A percentile compares a stretch with the other conserved stretches of the same genome.
These are phyloP conservation scores for Alternaria arborescens DNA, from an alignment of 2,329 filamentous ascomycete genomes.

Conservation along the genomic window DNA sequence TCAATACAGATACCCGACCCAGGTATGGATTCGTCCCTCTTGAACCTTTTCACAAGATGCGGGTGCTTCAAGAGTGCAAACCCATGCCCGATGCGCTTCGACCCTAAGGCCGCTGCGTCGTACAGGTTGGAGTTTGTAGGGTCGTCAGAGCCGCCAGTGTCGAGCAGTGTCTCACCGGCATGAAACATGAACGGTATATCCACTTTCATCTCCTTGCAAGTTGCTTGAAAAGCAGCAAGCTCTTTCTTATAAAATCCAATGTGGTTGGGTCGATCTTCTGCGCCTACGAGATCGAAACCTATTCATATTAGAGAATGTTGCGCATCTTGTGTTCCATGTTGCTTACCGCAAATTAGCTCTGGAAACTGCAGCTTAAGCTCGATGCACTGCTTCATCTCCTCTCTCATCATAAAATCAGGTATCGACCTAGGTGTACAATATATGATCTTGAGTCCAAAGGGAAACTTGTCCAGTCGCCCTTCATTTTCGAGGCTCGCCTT, in stretches of 20 bases:
- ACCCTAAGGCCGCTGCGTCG: constrained; percentile 71
- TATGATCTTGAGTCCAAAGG: constrained; percentile 72
- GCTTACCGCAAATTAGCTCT: constrained; percentile 69
- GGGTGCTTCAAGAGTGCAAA: constrained; percentile 72
- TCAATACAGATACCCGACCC: constrained; percentile 69
- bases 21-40: constrained; percentile 25
- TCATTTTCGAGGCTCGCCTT: constrained; percentile 44
- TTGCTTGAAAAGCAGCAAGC: constrained; percentile 64
- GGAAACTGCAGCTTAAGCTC: constrained; percentile 66
- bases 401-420: constrained; percentile 55
- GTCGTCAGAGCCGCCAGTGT: constrained; percentile 70
- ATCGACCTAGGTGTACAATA: constrained; percentile 75
- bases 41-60: constrained; percentile 70
- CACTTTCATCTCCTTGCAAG: constrained; percentile 59
- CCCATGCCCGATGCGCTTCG: constrained; percentile 77
- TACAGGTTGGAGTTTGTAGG: constrained; percentile 68
- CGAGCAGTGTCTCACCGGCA: constrained; percentile 75
- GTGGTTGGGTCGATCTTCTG: constrained; percentile 68
- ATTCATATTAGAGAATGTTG: constrained; percentile 14
- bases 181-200: constrained; percentile 79
- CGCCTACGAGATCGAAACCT: constrained; percentile 75
- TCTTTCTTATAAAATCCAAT: constrained; percentile 67
- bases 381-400: constrained; percentile 68
- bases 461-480: constrained; percentile 58
- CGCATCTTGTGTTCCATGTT: background rate